Conservation (phyloP, 768 basidiomycete species). For the Suillus alpinus region DNA sequence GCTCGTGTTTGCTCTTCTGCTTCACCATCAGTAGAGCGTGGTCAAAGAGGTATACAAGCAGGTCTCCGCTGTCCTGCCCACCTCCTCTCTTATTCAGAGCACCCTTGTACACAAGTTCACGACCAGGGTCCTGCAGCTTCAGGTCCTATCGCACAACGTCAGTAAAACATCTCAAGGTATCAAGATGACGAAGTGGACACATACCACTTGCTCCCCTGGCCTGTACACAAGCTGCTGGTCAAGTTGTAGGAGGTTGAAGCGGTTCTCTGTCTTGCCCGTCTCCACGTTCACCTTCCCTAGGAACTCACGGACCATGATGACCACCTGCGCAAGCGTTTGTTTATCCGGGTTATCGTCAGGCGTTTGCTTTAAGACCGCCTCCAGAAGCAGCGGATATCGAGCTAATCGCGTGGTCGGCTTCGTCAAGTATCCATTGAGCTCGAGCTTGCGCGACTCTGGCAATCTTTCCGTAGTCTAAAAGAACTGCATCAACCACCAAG, state of each 20-base stretch:
- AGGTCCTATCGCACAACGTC: slow-evolving; percentile 57
- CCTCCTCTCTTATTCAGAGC: slow-evolving; percentile 81
- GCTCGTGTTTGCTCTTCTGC: slow-evolving; percentile 89
- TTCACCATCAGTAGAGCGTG: slow-evolving; percentile 95
- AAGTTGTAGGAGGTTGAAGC: slow-evolving; percentile 92
- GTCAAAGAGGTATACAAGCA: slow-evolving; percentile 94
- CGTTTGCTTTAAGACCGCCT: slow-evolving; percentile 90
- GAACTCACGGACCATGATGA: slow-evolving; percentile 77
- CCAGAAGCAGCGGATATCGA: slow-evolving; percentile 91
- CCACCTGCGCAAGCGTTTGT: slow-evolving; percentile 67
- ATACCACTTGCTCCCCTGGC: slow-evolving; percentile 85
- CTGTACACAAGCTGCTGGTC: slow-evolving; percentile 89
- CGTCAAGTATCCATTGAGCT: slow-evolving; percentile 95
- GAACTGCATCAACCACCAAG: not conserved
- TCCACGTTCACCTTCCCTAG: slow-evolving; percentile 87
- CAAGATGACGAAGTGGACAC: slow-evolving; percentile 21
- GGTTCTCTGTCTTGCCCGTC: slow-evolving; percentile 92
- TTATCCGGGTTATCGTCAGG: slow-evolving; percentile 90
- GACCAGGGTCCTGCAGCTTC: slow-evolving; percentile 78
- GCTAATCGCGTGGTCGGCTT: slow-evolving; percentile 97
- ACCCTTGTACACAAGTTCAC: slow-evolving; percentile 92
- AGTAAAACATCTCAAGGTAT: slow-evolving; percentile 1
- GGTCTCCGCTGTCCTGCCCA: slow-evolving; percentile 77
- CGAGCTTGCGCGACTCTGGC: slow-evolving; percentile 93
- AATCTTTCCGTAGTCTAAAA: slow-evolving; percentile 83